A percentile compares a stretch with the other conserved stretches of the same genome.
Conservation (phyloP, 2,329 filamentous ascomycete genomes). For the Calonectria hongkongensis region DNA sequence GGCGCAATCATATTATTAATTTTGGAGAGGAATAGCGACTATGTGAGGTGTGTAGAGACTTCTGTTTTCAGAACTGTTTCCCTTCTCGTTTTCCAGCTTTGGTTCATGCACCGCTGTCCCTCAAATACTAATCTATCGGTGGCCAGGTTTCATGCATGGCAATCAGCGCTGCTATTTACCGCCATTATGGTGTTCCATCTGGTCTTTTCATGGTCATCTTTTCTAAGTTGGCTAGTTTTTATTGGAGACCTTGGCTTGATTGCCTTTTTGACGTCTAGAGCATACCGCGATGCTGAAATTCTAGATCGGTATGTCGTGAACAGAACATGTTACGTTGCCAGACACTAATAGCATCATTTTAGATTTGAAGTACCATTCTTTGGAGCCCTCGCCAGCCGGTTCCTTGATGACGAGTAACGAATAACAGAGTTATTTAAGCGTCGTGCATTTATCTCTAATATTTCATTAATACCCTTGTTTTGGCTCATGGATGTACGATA, state of each 20-base stretch:
- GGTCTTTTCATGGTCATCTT: constrained; percentile 87
- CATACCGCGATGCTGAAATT: constrained; percentile 87
- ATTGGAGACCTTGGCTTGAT: constrained; percentile 85
- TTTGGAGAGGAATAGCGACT: constrained; percentile 95
- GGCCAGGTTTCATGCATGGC: constrained; percentile 96
- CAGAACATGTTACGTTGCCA: neutral
- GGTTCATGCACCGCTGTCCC: neutral
- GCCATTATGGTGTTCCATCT: constrained; percentile 85
- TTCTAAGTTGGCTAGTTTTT: constrained; percentile 90
- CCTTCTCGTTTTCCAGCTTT: neutral
- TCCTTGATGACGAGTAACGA: constrained; percentile 86
- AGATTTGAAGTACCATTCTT: constrained; percentile 93
- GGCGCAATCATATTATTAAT: constrained; percentile 90
- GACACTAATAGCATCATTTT: neutral
- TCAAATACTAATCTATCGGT: constrained; percentile 35
- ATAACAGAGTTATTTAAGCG: neutral
- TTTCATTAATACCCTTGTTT: constrained; percentile 38
- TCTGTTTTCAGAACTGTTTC: neutral
- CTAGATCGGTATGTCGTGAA: constrained; percentile 72
- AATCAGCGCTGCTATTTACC: constrained; percentile 89
- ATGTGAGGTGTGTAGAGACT: constrained; percentile 82
- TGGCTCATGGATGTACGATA: constrained; percentile 25
- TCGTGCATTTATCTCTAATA: constrained; percentile 9
- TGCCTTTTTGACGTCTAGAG: constrained; percentile 83
- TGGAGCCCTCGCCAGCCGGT: constrained; percentile 88